A percentile compares a stretch with the other conserved stretches of the same genome.
phyloP scores from a whole-genome alignment of 177 flowering plant species.

The Vitis hybrid region DNA sequence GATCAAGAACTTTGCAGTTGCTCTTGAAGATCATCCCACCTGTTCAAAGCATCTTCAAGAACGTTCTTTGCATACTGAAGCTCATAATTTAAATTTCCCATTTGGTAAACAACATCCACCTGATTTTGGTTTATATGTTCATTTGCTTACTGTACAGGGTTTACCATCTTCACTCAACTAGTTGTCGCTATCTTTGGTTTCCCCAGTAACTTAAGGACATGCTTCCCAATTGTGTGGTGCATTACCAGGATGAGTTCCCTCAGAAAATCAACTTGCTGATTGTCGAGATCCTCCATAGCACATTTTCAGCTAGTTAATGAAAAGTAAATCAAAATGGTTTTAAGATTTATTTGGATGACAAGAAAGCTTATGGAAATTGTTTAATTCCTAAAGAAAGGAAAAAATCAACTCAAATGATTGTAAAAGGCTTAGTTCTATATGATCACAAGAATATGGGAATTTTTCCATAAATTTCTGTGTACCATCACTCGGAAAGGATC shows the following conservation, averaged over 20 bases:
- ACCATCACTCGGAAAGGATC: no score
- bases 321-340: no score
- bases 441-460: no score
- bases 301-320: slow-evolving; percentile 13
- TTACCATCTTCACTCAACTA: slow-evolving; percentile 23
- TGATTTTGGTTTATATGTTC: slow-evolving; percentile 33
- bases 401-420: no score
- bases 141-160: slow-evolving; percentile 11
- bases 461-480: no score
- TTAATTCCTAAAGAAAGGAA: no score
- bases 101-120: slow-evolving; percentile 54
- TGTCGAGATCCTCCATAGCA: slow-evolving; percentile 46
- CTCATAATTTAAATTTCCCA: slow-evolving; percentile 64
- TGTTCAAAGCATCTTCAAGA: slow-evolving; percentile 55
- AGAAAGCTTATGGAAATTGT: no score
- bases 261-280: slow-evolving; percentile 25
- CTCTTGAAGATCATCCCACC: slow-evolving; percentile 77
- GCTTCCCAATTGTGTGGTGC: slow-evolving; percentile 24
- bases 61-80: slow-evolving; percentile 65
- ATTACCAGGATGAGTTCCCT: slow-evolving; percentile 31
- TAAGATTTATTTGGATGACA: no score
- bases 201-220: slow-evolving; percentile 29
- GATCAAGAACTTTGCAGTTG: slow-evolving; percentile 64
- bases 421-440: no score
- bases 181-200: slow-evolving; percentile 27